Evolutionary conservation across 2,329 filamentous ascomycete species (phyloP).

Genomic region (Monosporascus cannonballus): DNA sequence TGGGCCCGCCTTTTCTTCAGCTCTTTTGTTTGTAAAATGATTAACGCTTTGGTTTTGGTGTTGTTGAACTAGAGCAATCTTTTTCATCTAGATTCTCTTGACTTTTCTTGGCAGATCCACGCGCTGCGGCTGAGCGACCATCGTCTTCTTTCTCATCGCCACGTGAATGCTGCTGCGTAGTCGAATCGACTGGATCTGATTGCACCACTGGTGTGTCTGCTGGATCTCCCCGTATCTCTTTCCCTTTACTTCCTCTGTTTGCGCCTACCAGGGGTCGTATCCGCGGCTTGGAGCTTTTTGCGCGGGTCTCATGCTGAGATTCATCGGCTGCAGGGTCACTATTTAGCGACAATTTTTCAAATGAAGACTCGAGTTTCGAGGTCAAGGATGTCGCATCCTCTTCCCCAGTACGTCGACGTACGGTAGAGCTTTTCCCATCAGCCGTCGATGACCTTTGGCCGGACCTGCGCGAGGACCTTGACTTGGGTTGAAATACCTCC

Average conservation of each 20-base stretch:
- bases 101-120: background rate
- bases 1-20: too few relatives aligned
- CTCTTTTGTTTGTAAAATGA: background rate
- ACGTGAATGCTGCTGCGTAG: background rate
- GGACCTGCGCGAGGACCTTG: constrained; percentile 10
- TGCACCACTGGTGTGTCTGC: background rate
- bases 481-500: constrained; percentile 21
- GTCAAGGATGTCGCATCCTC: constrained; percentile 15
- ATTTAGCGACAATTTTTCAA: constrained; percentile 30
- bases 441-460: constrained; percentile 9
- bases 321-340: constrained; percentile 21
- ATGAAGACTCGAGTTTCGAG: constrained; percentile 23
- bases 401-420: constrained; percentile 19
- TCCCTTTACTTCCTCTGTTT: constrained; percentile 9
- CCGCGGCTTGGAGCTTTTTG: constrained; percentile 14
- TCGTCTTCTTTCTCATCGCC: background rate
- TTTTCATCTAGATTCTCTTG: background rate
- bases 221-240: constrained; percentile 3
- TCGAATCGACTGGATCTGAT: background rate
- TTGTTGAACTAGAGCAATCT: background rate
- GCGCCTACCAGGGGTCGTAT: constrained; percentile 21
- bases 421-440: constrained; percentile 18
- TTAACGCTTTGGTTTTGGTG: background rate
- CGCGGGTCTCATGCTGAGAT: constrained; percentile 13
- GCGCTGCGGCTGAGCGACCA: background rate